These are phyloP conservation scores for Dendryphion nanum DNA, from an alignment of 2,329 filamentous ascomycete species.

Conservation along the genomic window DNA sequence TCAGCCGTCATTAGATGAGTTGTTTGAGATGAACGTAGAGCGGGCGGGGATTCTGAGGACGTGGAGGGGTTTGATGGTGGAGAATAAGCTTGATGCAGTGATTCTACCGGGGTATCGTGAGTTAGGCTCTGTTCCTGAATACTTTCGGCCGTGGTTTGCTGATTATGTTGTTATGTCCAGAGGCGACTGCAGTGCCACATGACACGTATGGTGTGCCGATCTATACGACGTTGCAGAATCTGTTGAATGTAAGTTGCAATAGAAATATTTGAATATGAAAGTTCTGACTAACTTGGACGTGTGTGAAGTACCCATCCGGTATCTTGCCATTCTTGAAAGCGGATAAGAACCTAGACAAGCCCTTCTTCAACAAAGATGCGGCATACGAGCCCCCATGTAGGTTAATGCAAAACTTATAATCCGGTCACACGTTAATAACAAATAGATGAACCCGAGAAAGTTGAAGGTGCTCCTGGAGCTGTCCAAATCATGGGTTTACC, in stretches of 20 bases:
- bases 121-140: too few species aligned
- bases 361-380: conserved; percentile 27
- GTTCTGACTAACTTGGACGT: conserved; percentile 3
- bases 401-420: conserved; percentile 11
- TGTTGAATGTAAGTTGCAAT: conserved; percentile 48
- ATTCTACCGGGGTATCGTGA: conserved; percentile 50
- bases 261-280: not conserved
- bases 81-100: conserved; percentile 50
- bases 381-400: conserved; percentile 37
- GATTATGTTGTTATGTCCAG: too few species aligned
- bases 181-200: conserved; percentile 52
- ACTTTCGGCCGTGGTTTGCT: too few species aligned
- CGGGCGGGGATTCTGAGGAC: conserved; percentile 32
- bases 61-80: conserved; percentile 45
- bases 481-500: conserved; percentile 48
- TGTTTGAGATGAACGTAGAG: conserved; percentile 45
- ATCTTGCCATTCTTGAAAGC: conserved; percentile 48
- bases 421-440: conserved; percentile 1
- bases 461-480: conserved; percentile 47
- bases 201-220: conserved; percentile 49
- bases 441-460: conserved; percentile 41
- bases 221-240: conserved; percentile 53
- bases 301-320: conserved; percentile 50
- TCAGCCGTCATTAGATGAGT: conserved; percentile 37
- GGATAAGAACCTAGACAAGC: conserved; percentile 41